A percentile compares a stretch with the other conserved stretches of the same genome.
These are phyloP conservation scores for Arachnomyces sp. DNA, from an alignment of 2,329 filamentous ascomycete species.

Conservation along the genomic window DNA sequence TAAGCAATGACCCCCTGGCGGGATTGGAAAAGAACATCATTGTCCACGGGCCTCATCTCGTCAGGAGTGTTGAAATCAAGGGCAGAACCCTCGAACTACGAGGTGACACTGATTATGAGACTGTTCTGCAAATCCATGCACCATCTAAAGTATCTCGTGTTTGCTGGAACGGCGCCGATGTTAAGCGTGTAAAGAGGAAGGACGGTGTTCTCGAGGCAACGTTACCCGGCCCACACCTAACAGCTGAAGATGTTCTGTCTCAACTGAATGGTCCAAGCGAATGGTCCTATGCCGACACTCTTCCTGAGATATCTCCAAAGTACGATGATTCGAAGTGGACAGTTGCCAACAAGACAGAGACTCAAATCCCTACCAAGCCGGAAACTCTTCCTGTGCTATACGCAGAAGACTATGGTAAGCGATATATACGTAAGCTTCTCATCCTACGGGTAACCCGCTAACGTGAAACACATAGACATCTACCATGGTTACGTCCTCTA, in stretches of 20 bases:
- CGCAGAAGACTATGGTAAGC: conserved; percentile 37
- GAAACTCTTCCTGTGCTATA: conserved; percentile 40
- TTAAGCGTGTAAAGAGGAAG: conserved; percentile 25
- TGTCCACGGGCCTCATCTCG: conserved; percentile 47
- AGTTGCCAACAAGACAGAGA: conserved; percentile 35
- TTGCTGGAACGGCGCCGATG: conserved; percentile 44
- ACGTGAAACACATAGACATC: conserved; percentile 21
- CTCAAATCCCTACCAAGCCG: conserved; percentile 34
- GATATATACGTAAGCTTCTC: neutral
- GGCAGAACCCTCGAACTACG: conserved; percentile 34
- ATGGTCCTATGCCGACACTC: conserved; percentile 31
- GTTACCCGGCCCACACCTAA: conserved; percentile 19
- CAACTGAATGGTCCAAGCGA: neutral
- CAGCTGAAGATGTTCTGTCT: conserved; percentile 27
- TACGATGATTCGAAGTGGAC: conserved; percentile 37
- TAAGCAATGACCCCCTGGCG: conserved; percentile 38
- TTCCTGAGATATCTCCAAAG: conserved; percentile 33
- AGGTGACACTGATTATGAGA: conserved; percentile 40
- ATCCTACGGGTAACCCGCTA: neutral
- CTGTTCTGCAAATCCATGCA: conserved; percentile 42
- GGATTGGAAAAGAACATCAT: conserved; percentile 30
- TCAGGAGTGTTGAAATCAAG: conserved; percentile 38
- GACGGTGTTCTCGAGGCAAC: conserved; percentile 34
- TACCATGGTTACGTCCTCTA: conserved; percentile 40
- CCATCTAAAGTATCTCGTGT: conserved; percentile 39